Conservation (phyloP, 768 basidiomycete species). For the Cubamyces sp. region DNA sequence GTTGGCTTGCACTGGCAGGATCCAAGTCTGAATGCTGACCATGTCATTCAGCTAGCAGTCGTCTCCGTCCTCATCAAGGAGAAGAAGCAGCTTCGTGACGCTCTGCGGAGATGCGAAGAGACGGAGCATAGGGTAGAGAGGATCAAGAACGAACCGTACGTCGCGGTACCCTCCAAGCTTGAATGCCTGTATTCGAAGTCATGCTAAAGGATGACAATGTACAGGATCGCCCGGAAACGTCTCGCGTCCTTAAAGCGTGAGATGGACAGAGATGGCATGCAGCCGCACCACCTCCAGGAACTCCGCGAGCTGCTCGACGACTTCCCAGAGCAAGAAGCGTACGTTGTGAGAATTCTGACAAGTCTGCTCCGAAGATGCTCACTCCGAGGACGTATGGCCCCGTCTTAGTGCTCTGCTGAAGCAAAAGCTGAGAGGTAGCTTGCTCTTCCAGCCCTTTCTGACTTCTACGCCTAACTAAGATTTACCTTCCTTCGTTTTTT, state of each 20-base stretch:
- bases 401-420: background rate
- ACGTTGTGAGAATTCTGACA: background rate
- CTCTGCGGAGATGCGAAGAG: slow-evolving; percentile 3
- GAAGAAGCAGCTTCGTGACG: slow-evolving; percentile 7
- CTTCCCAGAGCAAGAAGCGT: slow-evolving; percentile 10
- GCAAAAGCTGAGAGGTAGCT: background rate
- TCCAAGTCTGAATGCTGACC: no score
- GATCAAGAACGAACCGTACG: slow-evolving; percentile 9
- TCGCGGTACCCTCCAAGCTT: background rate
- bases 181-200: background rate
- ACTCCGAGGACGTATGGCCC: background rate
- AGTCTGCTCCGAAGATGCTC: background rate
- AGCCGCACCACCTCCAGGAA: slow-evolving; percentile 2
- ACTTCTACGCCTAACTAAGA: no score
- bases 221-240: slow-evolving; percentile 1
- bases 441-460: no score
- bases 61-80: slow-evolving; percentile 16
- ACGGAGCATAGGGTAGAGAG: slow-evolving; percentile 2
- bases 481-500: background rate
- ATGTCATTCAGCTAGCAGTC: background rate
- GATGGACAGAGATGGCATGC: slow-evolving; percentile 2
- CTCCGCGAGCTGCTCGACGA: slow-evolving; percentile 8
- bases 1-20: no score
- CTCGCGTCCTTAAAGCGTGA: background rate
- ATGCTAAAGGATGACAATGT: background rate